phyloP scores from a whole-genome alignment of 352 stramenopile genomes.

The Phytophthora vignae region DNA sequence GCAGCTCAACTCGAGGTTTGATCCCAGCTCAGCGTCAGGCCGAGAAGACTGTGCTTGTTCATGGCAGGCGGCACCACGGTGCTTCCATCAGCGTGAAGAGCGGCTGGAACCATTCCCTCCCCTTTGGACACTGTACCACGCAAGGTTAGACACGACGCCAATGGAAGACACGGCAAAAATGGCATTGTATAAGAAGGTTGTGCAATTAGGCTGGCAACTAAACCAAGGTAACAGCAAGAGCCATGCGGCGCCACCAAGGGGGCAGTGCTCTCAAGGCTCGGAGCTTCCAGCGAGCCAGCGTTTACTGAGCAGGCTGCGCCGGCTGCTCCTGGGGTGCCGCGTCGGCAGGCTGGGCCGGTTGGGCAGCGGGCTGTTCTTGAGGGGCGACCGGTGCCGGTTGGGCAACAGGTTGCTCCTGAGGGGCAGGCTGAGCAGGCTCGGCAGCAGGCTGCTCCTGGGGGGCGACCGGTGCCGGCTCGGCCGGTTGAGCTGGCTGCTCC shows the following conservation, averaged over 20 bases:
- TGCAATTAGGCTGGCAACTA: constrained; percentile 24
- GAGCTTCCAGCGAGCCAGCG: background rate
- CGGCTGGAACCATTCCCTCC: no score
- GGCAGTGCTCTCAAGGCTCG: background rate
- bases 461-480: background rate
- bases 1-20: no score
- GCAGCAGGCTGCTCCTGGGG: background rate
- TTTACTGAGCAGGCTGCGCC: constrained; percentile 20
- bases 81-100: background rate
- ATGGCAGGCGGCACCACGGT: background rate
- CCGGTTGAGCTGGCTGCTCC: background rate
- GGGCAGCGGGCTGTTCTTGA: background rate
- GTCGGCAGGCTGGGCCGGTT: background rate
- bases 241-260: background rate
- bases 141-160: background rate
- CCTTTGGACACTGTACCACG: background rate
- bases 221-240: background rate
- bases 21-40: no score
- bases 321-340: background rate
- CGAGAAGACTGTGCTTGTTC: no score
- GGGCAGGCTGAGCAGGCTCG: background rate
- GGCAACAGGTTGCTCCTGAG: background rate
- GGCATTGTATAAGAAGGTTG: constrained; percentile 20
- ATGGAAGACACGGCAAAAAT: constrained; percentile 27
- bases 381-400: no score